Conservation (phyloP, 306 rosid genomes). For the Vicia villosa region DNA sequence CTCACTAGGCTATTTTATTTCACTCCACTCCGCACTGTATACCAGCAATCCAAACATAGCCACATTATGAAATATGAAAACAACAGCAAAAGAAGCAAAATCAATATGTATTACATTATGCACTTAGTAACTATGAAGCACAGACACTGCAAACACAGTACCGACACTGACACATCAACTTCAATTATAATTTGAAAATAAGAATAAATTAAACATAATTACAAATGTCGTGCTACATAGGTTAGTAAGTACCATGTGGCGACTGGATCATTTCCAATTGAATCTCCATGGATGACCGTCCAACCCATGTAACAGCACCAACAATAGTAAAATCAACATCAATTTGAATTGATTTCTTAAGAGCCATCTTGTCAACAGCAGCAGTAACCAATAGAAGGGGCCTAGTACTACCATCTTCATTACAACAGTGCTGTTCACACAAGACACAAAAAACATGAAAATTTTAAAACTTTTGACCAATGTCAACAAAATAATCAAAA, state of each 20-base stretch:
- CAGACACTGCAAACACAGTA: too few species aligned
- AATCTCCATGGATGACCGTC: constrained; percentile 85
- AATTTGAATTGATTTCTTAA: constrained; percentile 60
- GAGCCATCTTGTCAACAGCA: constrained; percentile 78
- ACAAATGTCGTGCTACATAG: too few species aligned
- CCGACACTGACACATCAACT: not conserved
- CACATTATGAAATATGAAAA: not conserved
- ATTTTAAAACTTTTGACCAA: not conserved
- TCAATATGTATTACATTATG: not conserved
- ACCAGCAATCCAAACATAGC: not conserved
- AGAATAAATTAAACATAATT: too few species aligned
- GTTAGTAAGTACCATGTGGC: constrained; percentile 40
- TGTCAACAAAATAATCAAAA: constrained; percentile 16
- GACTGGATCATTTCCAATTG: constrained; percentile 66
- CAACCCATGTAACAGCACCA: constrained; percentile 93
- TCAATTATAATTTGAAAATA: too few species aligned
- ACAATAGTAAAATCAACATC: constrained; percentile 60
- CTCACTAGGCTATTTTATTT: not conserved
- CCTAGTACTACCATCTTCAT: constrained; percentile 62
- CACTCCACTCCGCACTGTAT: not conserved
- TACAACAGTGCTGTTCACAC: constrained; percentile 62
- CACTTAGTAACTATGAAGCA: too few species aligned
- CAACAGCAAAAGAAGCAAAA: constrained; percentile 22
- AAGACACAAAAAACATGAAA: not conserved
- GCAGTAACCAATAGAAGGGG: constrained; percentile 81